Evolutionary conservation across 257 asterid genomes (phyloP).

Genomic region (Scutellaria minor): DNA sequence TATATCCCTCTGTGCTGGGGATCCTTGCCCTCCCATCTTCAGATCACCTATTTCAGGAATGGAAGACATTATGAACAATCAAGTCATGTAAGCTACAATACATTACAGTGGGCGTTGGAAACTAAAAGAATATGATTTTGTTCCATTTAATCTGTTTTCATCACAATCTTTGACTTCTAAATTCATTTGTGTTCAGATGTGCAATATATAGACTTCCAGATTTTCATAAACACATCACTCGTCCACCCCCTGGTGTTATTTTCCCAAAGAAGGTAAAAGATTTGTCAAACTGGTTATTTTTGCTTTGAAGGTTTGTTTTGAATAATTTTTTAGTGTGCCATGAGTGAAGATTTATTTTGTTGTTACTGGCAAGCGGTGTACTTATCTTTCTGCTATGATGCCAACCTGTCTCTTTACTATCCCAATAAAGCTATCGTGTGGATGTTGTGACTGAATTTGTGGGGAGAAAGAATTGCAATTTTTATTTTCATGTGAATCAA

Average conservation of each 20-base stretch:
- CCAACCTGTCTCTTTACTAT: background rate
- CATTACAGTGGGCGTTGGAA: constrained; percentile 18
- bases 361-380: constrained; percentile 3
- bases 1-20: constrained; percentile 87
- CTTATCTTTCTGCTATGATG: constrained; percentile 9
- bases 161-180: constrained; percentile 21
- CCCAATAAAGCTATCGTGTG: no score
- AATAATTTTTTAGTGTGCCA: background rate
- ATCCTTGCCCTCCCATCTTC: constrained; percentile 95
- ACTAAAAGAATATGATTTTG: constrained; percentile 14
- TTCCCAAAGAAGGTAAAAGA: constrained; percentile 77
- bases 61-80: constrained; percentile 92
- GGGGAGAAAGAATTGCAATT: background rate
- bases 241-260: constrained; percentile 81
- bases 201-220: constrained; percentile 89
- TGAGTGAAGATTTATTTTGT: background rate
- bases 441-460: background rate
- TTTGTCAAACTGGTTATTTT: background rate
- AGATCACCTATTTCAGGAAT: constrained; percentile 83
- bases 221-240: constrained; percentile 73
- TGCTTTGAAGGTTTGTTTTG: background rate
- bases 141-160: constrained; percentile 9
- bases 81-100: constrained; percentile 81
- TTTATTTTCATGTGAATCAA: background rate
- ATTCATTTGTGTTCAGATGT: constrained; percentile 61